Conservation (phyloP, 495 filamentous ascomycete species). For the Penicillium daleae region DNA sequence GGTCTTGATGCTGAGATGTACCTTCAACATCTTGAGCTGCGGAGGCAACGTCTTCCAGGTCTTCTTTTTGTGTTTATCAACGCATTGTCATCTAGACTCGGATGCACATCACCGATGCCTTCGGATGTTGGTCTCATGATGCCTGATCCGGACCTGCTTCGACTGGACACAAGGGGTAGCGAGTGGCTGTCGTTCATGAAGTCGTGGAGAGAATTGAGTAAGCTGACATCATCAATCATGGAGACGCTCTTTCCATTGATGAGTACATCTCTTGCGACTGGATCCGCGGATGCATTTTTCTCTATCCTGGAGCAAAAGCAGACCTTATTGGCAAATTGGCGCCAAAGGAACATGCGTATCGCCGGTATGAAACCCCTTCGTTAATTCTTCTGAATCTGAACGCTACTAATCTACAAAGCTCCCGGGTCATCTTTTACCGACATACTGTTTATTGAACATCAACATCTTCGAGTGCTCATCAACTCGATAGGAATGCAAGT, state of each 20-base stretch:
- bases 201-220: slow-evolving; percentile 38
- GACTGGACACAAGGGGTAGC: neutral
- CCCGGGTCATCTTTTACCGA: slow-evolving; percentile 9
- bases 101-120: slow-evolving; percentile 41
- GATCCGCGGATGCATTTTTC: slow-evolving; percentile 27
- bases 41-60: slow-evolving; percentile 34
- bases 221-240: slow-evolving; percentile 34
- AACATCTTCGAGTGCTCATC: slow-evolving; percentile 42
- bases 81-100: slow-evolving; percentile 39
- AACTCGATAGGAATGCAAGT: slow-evolving; percentile 44
- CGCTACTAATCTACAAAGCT: neutral
- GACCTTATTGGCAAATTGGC: slow-evolving; percentile 34
- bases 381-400: neutral
- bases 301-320: slow-evolving; percentile 36
- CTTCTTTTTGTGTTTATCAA: slow-evolving; percentile 44
- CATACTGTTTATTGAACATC: slow-evolving; percentile 40
- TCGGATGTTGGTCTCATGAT: slow-evolving; percentile 11
- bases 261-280: slow-evolving; percentile 20
- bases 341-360: slow-evolving; percentile 14
- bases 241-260: slow-evolving; percentile 35
- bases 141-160: neutral
- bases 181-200: slow-evolving; percentile 28
- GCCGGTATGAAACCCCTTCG: slow-evolving; percentile 7
- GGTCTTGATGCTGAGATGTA: slow-evolving; percentile 24
- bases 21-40: slow-evolving; percentile 27